A percentile compares a stretch with the other conserved stretches of the same genome.
These are phyloP conservation scores for Hymenoscyphus infarciens DNA, from an alignment of 2,329 filamentous ascomycete genomes.

Conservation along the genomic window DNA sequence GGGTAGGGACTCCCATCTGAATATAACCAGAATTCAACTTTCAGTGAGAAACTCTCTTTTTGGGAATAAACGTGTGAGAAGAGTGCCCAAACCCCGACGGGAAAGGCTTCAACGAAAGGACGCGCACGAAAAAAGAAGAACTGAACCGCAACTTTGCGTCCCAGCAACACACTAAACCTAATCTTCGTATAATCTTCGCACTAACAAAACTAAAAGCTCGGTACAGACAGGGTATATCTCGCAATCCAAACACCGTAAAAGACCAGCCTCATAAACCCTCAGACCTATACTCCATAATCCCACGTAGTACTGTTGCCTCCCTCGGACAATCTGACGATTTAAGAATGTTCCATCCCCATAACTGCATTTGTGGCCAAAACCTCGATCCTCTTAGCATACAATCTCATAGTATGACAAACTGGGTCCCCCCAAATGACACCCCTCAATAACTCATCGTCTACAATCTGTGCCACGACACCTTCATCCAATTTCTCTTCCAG, in stretches of 20 bases:
- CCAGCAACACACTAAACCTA: neutral
- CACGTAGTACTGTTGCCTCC: neutral
- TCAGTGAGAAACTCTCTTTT: no score
- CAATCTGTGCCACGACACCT: conserved; percentile 64
- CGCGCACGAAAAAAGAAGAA: neutral
- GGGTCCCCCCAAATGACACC: conserved; percentile 78
- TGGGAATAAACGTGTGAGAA: neutral
- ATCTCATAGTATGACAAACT: conserved; percentile 72
- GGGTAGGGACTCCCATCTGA: no score
- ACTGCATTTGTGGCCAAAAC: conserved; percentile 66
- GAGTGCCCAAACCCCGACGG: neutral
- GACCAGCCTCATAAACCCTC: neutral
- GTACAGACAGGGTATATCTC: conserved; percentile 1
- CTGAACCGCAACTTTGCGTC: neutral
- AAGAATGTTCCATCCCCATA: conserved; percentile 36
- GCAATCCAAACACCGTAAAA: neutral
- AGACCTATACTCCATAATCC: neutral
- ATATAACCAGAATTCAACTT: no score
- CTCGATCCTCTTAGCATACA: conserved; percentile 72
- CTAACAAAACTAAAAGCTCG: neutral
- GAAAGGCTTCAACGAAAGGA: neutral
- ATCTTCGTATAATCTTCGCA: neutral
- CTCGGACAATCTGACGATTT: neutral
- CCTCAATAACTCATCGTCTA: conserved; percentile 64
- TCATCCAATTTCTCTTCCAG: conserved; percentile 50